These are phyloP conservation scores for Beauveria asiatica DNA, from an alignment of 2,329 filamentous ascomycete genomes.

Conservation along the genomic window DNA sequence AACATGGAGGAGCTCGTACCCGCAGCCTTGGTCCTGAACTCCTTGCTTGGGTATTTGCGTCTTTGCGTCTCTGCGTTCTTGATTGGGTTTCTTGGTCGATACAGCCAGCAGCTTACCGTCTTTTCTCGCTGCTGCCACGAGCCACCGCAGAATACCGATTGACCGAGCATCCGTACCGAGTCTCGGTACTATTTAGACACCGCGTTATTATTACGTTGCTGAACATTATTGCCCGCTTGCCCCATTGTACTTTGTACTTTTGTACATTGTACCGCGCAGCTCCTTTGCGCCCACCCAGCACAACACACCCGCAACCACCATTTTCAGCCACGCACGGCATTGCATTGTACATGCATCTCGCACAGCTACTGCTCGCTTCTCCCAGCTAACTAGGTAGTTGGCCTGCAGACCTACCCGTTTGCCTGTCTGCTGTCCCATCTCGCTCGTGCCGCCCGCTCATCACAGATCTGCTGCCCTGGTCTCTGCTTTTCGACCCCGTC, in stretches of 20 bases:
- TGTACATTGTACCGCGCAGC: background rate
- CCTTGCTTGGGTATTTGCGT: background rate
- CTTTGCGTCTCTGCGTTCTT: background rate
- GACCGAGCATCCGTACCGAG: background rate
- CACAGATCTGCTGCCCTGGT: slow-evolving; percentile 7
- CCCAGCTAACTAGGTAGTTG: background rate
- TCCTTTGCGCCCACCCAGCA: background rate
- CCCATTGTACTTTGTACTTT: background rate
- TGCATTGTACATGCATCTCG: slow-evolving; percentile 9
- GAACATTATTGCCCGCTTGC: background rate
- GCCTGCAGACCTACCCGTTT: background rate
- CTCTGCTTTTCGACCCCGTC: slow-evolving; percentile 5
- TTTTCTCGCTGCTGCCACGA: slow-evolving; percentile 6
- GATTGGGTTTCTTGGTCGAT: background rate
- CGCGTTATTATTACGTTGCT: background rate
- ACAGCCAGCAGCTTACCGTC: slow-evolving; percentile 7
- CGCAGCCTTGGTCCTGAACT: slow-evolving; percentile 3
- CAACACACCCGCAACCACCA: background rate
- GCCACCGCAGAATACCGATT: background rate
- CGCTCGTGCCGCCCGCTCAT: background rate
- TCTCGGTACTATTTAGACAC: background rate
- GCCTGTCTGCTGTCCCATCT: slow-evolving; percentile 1
- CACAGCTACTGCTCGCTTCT: background rate
- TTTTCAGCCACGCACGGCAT: slow-evolving; percentile 9
- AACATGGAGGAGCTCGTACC: slow-evolving; percentile 4